Conservation (phyloP, 352 stramenopile species). For the Elongisporangium prolatum region DNA sequence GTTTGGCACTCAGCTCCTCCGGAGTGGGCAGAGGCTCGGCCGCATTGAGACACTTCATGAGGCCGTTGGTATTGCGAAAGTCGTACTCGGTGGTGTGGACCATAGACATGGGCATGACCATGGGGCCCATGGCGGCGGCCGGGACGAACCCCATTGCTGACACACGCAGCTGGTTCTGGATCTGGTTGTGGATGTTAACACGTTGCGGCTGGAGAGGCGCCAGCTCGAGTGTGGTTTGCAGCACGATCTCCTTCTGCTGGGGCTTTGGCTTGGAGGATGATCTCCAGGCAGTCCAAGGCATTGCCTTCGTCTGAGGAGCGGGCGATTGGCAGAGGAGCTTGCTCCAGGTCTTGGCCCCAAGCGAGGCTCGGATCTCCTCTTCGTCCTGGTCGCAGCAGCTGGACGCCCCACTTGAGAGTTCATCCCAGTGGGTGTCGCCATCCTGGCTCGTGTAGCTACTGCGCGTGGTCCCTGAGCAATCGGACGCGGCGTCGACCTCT, state of each 20-base stretch:
- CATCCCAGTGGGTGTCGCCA: conserved; percentile 30
- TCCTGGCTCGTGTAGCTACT: conserved; percentile 46
- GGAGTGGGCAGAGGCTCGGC: conserved; percentile 49
- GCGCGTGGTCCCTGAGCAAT: conserved; percentile 17
- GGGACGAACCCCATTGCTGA: conserved; percentile 2
- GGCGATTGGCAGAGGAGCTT: background rate
- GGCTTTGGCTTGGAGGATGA: background rate
- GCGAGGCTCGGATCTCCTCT: conserved; percentile 8
- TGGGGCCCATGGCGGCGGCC: conserved; percentile 30
- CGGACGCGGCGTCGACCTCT: conserved; percentile 16
- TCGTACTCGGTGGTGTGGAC: conserved; percentile 68
- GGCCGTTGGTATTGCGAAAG: conserved; percentile 67
- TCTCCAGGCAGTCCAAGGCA: background rate
- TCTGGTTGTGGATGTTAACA: background rate
- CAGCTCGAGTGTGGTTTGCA: background rate
- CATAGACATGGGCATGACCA: conserved; percentile 55
- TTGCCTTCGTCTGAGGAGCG: background rate
- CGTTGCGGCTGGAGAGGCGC: background rate
- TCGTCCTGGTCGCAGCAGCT: conserved; percentile 33
- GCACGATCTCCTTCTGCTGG: background rate
- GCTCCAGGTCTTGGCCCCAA: background rate
- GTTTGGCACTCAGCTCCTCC: conserved; percentile 63
- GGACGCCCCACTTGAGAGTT: conserved; percentile 27
- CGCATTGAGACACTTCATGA: conserved; percentile 79
- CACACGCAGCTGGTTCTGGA: background rate